phyloP scores from a whole-genome alignment of 371 early-diverging fungal genomes.

The Capillidium heterosporum region DNA sequence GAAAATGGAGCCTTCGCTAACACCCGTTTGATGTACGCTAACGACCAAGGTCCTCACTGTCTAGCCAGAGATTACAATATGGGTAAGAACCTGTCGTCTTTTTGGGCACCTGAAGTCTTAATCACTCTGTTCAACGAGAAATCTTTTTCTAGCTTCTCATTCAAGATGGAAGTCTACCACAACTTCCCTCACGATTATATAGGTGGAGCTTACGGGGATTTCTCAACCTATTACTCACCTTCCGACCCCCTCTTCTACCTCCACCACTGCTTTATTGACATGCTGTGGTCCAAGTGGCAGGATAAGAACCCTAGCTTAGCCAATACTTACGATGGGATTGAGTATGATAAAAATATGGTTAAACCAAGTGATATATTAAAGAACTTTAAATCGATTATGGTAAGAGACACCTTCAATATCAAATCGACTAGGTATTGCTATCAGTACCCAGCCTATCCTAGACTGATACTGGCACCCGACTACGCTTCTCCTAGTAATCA shows the following conservation, averaged over 20 bases:
- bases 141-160: background rate
- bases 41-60: background rate
- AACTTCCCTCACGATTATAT: background rate
- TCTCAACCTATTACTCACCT: conserved; percentile 6
- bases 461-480: background rate
- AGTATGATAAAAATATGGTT: background rate
- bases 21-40: background rate
- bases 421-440: background rate
- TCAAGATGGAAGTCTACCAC: background rate
- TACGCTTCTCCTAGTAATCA: background rate
- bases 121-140: background rate
- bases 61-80: background rate
- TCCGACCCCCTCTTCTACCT: conserved; percentile 10
- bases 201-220: conserved; percentile 1
- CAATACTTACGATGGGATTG: background rate
- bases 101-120: background rate
- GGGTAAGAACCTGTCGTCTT: background rate
- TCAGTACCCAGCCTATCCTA: background rate
- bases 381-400: too few relatives aligned
- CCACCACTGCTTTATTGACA: conserved; percentile 13
- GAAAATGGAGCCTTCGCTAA: background rate
- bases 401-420: background rate
- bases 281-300: conserved; percentile 9
- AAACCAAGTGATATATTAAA: background rate
- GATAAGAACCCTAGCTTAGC: background rate